Evolutionary conservation across 352 stramenopile species (phyloP).

Genomic region (Phytopythium oedochilum): DNA sequence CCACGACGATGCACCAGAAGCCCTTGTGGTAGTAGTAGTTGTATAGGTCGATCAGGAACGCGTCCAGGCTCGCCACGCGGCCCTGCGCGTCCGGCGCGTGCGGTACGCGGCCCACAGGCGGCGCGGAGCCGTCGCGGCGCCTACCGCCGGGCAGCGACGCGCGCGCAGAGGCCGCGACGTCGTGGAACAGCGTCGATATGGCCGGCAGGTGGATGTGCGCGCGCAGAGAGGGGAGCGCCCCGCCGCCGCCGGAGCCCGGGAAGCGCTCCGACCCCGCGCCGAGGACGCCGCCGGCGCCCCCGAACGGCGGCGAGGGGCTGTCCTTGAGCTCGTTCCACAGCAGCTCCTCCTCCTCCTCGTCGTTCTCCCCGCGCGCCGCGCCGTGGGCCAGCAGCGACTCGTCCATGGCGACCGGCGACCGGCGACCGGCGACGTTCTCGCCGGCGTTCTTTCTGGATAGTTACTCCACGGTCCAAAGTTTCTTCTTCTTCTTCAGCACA

Average conservation of each 20-base stretch:
- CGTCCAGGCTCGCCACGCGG: conserved; percentile 83
- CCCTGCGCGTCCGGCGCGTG: conserved; percentile 63
- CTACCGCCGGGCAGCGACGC: conserved; percentile 20
- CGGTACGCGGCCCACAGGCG: conserved; percentile 13
- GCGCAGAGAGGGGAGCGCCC: conserved; percentile 61
- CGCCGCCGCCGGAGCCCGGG: conserved; percentile 2
- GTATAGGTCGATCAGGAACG: conserved; percentile 92
- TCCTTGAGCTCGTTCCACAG: conserved; percentile 81
- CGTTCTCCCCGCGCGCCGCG: no score
- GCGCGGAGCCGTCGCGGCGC: conserved; percentile 1
- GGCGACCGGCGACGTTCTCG: no score
- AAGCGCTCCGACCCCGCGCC: conserved; percentile 12
- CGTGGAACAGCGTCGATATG: conserved; percentile 74
- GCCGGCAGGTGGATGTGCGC: conserved; percentile 69
- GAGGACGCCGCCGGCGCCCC: conserved; percentile 13
- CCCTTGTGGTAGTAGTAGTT: conserved; percentile 94
- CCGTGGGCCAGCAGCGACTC: conserved; percentile 50
- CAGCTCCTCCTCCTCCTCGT: conserved; percentile 67
- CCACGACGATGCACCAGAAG: conserved; percentile 85
- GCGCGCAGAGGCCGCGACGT: conserved; percentile 53
- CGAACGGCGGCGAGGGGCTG: conserved; percentile 23
- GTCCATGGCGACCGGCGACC: conserved; percentile 56
- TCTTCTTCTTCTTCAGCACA: no score
- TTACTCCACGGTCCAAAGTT: no score
- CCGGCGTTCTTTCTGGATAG: no score